Evolutionary conservation across 2,329 filamentous ascomycete genomes (phyloP).

Genomic region (Rutstroemia sp.): DNA sequence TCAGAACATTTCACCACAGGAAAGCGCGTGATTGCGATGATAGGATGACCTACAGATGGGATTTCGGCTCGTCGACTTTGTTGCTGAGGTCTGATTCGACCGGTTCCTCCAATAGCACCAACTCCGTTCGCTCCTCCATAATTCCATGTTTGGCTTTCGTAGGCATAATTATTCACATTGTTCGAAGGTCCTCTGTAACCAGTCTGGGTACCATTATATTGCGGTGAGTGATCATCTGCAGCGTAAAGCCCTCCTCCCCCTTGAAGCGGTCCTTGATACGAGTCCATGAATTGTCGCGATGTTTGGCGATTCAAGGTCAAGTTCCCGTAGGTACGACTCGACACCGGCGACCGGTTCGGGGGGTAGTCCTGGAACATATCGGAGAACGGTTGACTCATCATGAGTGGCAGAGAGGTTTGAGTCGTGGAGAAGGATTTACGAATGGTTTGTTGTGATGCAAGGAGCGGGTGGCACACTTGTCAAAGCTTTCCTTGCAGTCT

Average conservation of each 20-base stretch:
- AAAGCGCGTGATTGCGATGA: neutral
- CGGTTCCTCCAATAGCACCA: constrained; percentile 55
- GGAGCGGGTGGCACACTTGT: constrained; percentile 27
- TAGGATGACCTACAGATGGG: constrained; percentile 57
- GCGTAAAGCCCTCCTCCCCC: constrained; percentile 55
- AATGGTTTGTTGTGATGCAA: constrained; percentile 24
- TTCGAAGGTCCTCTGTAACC: constrained; percentile 20
- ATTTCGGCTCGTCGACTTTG: constrained; percentile 53
- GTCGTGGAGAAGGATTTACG: constrained; percentile 7
- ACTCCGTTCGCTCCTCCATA: constrained; percentile 54
- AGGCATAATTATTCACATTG: constrained; percentile 43
- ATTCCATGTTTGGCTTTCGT: constrained; percentile 78
- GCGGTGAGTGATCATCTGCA: constrained; percentile 53
- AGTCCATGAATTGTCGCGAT: constrained; percentile 68
- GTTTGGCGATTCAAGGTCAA: constrained; percentile 62
- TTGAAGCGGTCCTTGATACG: constrained; percentile 45
- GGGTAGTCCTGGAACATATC: constrained; percentile 71
- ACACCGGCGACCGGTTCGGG: constrained; percentile 64
- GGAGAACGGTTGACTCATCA: constrained; percentile 46
- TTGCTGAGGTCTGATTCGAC: constrained; percentile 43
- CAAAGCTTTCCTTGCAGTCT: constrained; percentile 15
- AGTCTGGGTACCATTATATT: constrained; percentile 40
- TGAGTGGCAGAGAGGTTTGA: constrained; percentile 15
- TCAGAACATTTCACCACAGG: constrained; percentile 13
- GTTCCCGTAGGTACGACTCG: constrained; percentile 56